Evolutionary conservation across 2,329 filamentous ascomycete species (phyloP).

Genomic region (Aspergillus melleus): DNA sequence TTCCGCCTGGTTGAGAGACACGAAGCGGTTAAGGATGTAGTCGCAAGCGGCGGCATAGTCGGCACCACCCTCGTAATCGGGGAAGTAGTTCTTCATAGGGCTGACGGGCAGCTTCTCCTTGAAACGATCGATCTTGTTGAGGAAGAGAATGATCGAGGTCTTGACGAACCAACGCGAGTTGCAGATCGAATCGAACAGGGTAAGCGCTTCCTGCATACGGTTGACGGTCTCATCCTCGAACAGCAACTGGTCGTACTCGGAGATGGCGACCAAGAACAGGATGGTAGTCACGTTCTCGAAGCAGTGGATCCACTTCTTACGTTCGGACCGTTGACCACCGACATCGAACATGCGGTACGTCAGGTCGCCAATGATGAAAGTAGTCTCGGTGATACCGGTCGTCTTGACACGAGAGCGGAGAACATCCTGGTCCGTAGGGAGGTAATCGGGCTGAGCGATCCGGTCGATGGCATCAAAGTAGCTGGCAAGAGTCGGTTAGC

Average conservation of each 20-base stretch:
- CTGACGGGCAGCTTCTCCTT: conserved; percentile 72
- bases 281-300: conserved; percentile 98
- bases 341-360: conserved; percentile 98
- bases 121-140: conserved; percentile 75
- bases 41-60: conserved; percentile 96
- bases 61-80: conserved; percentile 82
- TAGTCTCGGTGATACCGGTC: conserved; percentile 94
- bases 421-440: conserved; percentile 93
- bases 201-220: conserved; percentile 72
- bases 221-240: conserved; percentile 95
- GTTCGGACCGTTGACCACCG: conserved; percentile 89
- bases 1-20: conserved; percentile 97
- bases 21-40: conserved; percentile 98
- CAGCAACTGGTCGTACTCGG: conserved; percentile 92
- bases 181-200: conserved; percentile 70
- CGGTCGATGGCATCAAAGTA: conserved; percentile 95
- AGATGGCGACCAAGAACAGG: conserved; percentile 94
- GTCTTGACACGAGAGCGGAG: conserved; percentile 96
- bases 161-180: conserved; percentile 73
- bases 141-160: conserved; percentile 70
- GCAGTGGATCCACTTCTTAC: conserved; percentile 99
- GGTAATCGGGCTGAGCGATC: conserved; percentile 87
- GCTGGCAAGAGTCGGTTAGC: conserved; percentile 53
- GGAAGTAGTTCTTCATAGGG: conserved; percentile 76
- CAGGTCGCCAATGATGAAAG: conserved; percentile 90